Evolutionary conservation across 129 eudicot species (phyloP), one percentile per base, ranked within the genome.

Genomic region (Scalesia atractyloides): DNA sequence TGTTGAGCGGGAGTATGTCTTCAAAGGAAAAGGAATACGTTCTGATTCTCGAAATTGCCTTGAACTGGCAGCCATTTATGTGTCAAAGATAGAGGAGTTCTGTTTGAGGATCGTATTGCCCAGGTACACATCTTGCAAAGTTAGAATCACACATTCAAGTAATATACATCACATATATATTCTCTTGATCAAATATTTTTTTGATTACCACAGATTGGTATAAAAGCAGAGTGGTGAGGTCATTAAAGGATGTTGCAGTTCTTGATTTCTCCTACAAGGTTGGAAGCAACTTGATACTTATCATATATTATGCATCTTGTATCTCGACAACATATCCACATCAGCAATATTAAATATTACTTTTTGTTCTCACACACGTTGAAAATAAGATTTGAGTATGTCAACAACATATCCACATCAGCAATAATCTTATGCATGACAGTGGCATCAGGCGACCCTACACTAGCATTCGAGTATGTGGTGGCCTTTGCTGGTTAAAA

Each of bases 191-290:
- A 22, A 16, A 64, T 76, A 30, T 64, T 30, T 46, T 37, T 52
- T 8, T 72, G 44, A 59, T 59, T 10, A 56, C 65, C 24, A 36
- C 88, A 94, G 97, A 90, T 94, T 82, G 99, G 99, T 71, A 81
- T 88, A n/a, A 94, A 94, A 90, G 96, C 99, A 54, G 99, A 94
- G 67, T 94, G 99, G 99, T 84, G 94, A 81, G 96, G 84, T 13
- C 97, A 90, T 79, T 97, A 90, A 84, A 97, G 81, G 99, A 90
- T 75, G 84, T 86, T 18, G 96, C 96, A 16, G 99, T 94, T 68
- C 97, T 94, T 22, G 97, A 90, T 66, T 94, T 94, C 83, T 88
- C 94, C 19, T 90, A 94, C 84, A 84, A 79, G 76, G 90, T 84
- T 83, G 93, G 88, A 41, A 73, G 83, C 79, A 73, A 68, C 76